Evolutionary conservation across 202 grass and related monocot genomes (phyloP), one percentile per base, ranked within the genome.

Genomic region (Bolboschoenoplectus hybrid): DNA sequence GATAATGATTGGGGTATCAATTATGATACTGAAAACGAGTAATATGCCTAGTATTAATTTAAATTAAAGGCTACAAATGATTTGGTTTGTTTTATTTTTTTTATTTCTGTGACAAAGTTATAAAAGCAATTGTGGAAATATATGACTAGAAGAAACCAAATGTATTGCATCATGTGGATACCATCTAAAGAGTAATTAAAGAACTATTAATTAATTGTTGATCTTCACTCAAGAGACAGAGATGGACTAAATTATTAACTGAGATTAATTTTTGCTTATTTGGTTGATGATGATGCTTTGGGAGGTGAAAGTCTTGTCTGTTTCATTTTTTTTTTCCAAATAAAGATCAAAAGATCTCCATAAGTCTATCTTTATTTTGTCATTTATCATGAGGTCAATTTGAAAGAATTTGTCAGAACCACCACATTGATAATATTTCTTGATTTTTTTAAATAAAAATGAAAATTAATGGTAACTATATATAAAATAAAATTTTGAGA

Each of bases 21-120:
- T 78, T 57, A n/a, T 78, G 34, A 58, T 13, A 79, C 35, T 57
- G 74, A 79, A 57, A 35, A 40, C 34, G 52, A 58, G 74, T 3
- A 16, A 2, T 35, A 58, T 35, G 51, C 36, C 11, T 58, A 57
- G 39, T 35, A 35, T 13, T 14, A 55, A 55, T 26, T 64, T 51
- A 51, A 35, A 64, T 11, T 46, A 38, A 56, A 17, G 50, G 50
- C 12, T 56, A 2, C 26, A 55, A 56, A 39, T 56, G 11, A 56
- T 56, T 77, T 73, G 43, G 69, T 53, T 74, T 55, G 38, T 6
- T 55, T 72, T 64, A 7, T 20, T 63, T 70, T 69, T 52, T 46
- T 41, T 12, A 14, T 41, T 67, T 6, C 9, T 26, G 63, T 39
- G 34, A 39, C 11, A 1, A 20, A 26, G 0, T 26, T 26, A 26